Conservation (phyloP, 129 eudicot species). For the sunflower (Helianthus annuus) region HanXRQr2.0-SUNRISE NC_035442.2:17214145-17214644, state of each 20-base stretch:
- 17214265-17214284: constrained; percentile 48
- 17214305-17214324: background rate
- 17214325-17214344: background rate
- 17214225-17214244: constrained; percentile 83
- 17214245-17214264: constrained; percentile 61
- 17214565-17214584: constrained; percentile 11
- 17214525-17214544: constrained; percentile 62
- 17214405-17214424: constrained; percentile 48
- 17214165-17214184: constrained; percentile 69
- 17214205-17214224: constrained; percentile 90
- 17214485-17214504: constrained; percentile 49
- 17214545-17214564: constrained; percentile 48
- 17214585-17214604: too few species aligned
- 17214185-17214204: constrained; percentile 74
- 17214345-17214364: too few species aligned
- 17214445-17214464: constrained; percentile 29
- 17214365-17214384: too few species aligned
- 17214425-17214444: constrained; percentile 30
- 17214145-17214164: constrained; percentile 70
- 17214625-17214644: too few species aligned
- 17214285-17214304: constrained; percentile 10
- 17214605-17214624: background rate
- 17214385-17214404: too few species aligned
- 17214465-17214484: constrained; percentile 59
- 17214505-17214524: constrained; percentile 60